A percentile compares a stretch with the other conserved stretches of the same genome.
Conservation (phyloP, 345 rosid species). For the Alliaria petiolata region DNA sequence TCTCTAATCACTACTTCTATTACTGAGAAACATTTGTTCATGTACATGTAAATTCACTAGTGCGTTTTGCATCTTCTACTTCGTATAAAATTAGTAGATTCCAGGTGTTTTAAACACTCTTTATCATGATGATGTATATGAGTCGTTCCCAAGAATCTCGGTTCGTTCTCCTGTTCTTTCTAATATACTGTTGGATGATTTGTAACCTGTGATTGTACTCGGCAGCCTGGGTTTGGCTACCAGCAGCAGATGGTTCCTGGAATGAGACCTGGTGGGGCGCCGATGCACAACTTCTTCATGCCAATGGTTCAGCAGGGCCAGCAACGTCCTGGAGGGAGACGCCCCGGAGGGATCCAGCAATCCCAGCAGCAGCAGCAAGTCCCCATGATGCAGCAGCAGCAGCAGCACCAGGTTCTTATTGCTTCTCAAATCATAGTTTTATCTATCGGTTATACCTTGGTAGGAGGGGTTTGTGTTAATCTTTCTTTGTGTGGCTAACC, state of each 20-base stretch:
- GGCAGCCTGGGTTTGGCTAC: slow-evolving; percentile 84
- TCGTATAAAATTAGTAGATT: not conserved
- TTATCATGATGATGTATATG: not conserved
- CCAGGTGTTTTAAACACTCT: not conserved
- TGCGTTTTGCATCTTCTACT: not conserved
- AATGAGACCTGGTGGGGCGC: slow-evolving; percentile 78
- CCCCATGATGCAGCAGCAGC: slow-evolving; percentile 63
- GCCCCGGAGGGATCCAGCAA: slow-evolving; percentile 65
- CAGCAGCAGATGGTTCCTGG: slow-evolving; percentile 96
- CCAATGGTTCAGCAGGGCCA: slow-evolving; percentile 95
- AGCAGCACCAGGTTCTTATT: slow-evolving; percentile 50
- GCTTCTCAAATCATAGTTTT: not conserved
- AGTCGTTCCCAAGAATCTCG: not conserved
- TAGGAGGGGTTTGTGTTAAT: not conserved
- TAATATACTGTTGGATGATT: not conserved
- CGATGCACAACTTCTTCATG: slow-evolving; percentile 74
- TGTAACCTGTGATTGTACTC: not conserved
- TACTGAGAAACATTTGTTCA: slow-evolving; percentile 43
- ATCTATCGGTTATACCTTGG: not conserved
- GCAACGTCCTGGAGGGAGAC: slow-evolving; percentile 82
- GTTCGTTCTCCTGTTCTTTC: not conserved
- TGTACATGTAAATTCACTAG: not conserved
- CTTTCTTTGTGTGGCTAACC: not conserved
- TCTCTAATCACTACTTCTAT: slow-evolving; percentile 42
- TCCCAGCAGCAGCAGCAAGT: slow-evolving; percentile 80